Evolutionary conservation across 2,329 filamentous ascomycete species (phyloP).

Genomic region (Sclerotinia sclerotiorum): DNA sequence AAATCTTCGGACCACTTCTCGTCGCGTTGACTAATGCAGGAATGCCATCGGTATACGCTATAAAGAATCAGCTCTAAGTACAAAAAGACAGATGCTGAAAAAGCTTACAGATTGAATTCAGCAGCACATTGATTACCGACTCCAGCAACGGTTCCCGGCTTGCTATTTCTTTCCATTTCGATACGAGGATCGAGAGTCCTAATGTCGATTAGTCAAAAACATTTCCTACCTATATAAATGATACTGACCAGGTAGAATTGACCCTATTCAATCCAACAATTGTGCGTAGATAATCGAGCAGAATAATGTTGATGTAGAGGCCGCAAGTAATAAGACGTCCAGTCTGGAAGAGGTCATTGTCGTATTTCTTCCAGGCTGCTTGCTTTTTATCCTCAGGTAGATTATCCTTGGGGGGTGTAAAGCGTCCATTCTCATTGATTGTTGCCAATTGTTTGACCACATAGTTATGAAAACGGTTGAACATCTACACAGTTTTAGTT

Average conservation of each 20-base stretch:
- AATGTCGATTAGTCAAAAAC: background rate
- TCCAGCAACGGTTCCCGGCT: slow-evolving; percentile 54
- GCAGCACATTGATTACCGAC: slow-evolving; percentile 80
- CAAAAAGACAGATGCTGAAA: background rate
- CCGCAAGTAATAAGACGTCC: slow-evolving; percentile 71
- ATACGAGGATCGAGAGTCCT: slow-evolving; percentile 70
- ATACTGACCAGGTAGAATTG: slow-evolving; percentile 53
- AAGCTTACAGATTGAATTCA: slow-evolving; percentile 69
- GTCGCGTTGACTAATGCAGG: slow-evolving; percentile 69
- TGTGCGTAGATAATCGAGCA: slow-evolving; percentile 76
- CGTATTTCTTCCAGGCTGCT: slow-evolving; percentile 63
- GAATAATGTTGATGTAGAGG: slow-evolving; percentile 74
- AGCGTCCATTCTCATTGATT: slow-evolving; percentile 80
- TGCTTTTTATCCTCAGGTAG: slow-evolving; percentile 51
- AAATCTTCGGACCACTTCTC: slow-evolving; percentile 78
- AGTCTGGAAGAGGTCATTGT: slow-evolving; percentile 76
- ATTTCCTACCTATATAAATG: background rate
- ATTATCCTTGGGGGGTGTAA: slow-evolving; percentile 59
- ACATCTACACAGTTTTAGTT: slow-evolving; percentile 51
- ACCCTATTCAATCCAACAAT: slow-evolving; percentile 44
- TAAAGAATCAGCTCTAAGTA: background rate
- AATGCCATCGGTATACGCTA: slow-evolving; percentile 78
- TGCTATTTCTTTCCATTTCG: slow-evolving; percentile 59
- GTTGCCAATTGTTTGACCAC: slow-evolving; percentile 72
- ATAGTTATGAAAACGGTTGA: slow-evolving; percentile 84